A percentile compares a stretch with the other conserved stretches of the same genome.
Conservation (phyloP, 352 stramenopile species). For the Phytophthora uliginosa region DNA sequence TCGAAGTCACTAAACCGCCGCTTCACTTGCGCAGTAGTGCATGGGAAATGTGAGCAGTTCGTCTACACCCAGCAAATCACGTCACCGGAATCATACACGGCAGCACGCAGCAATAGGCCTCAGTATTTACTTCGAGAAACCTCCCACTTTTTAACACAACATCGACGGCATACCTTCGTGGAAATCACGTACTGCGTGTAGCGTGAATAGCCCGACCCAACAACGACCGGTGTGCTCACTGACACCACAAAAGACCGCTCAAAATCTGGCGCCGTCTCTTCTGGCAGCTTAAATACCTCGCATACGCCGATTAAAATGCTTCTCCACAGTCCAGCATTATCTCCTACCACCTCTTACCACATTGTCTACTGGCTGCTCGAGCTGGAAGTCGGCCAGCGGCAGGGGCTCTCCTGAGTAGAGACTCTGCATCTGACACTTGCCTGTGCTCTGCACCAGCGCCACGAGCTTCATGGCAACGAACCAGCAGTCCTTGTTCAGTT, state of each 20-base stretch:
- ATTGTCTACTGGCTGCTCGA: slow-evolving; percentile 84
- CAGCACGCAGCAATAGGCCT: neutral
- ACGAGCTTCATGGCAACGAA: slow-evolving; percentile 94
- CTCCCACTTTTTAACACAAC: neutral
- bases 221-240: slow-evolving; percentile 84
- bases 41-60: slow-evolving; percentile 75
- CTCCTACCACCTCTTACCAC: slow-evolving; percentile 45
- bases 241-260: slow-evolving; percentile 74
- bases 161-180: slow-evolving; percentile 63
- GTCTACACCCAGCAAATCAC: slow-evolving; percentile 45
- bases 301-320: neutral
- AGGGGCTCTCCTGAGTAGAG: slow-evolving; percentile 80
- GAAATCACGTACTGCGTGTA: slow-evolving; percentile 93
- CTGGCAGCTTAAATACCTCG: slow-evolving; percentile 53
- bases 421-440: slow-evolving; percentile 87
- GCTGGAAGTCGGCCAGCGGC: slow-evolving; percentile 83
- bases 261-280: slow-evolving; percentile 52
- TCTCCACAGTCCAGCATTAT: neutral
- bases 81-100: neutral
- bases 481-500: slow-evolving; percentile 91
- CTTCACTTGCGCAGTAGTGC: slow-evolving; percentile 79
- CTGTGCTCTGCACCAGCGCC: slow-evolving; percentile 84
- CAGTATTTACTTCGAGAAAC: neutral
- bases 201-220: slow-evolving; percentile 82
- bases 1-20: slow-evolving; percentile 92